A percentile compares a stretch with the other conserved stretches of the same genome.
Conservation (phyloP, 1,284 basidiomycete genomes). For the Termitomyces sp. region DNA sequence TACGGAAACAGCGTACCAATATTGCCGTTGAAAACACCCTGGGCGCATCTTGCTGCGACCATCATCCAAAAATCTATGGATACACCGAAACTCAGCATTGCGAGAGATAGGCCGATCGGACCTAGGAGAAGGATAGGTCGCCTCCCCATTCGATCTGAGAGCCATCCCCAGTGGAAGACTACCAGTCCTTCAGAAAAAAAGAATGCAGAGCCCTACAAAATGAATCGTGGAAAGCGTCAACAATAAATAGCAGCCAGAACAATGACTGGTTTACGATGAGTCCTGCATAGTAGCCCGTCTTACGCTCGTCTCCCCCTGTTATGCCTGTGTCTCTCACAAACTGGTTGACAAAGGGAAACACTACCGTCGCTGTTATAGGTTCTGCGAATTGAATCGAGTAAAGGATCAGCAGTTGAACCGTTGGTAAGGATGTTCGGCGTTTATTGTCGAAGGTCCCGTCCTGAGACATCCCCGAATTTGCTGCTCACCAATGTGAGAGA, state of each 20-base stretch:
- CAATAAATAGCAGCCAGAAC: too few relatives aligned
- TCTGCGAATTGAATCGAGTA: constrained; percentile 41
- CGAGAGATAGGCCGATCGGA: constrained; percentile 29
- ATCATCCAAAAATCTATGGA: constrained; percentile 20
- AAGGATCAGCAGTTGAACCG: constrained; percentile 34
- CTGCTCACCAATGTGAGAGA: not conserved
- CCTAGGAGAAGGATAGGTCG: constrained; percentile 33
- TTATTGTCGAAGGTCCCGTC: not conserved
- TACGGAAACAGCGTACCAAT: constrained; percentile 11
- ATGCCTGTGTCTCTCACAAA: constrained; percentile 42
- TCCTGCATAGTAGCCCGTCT: constrained; percentile 50
- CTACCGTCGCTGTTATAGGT: constrained; percentile 42
- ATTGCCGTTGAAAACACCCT: constrained; percentile 31
- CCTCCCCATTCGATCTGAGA: constrained; percentile 33
- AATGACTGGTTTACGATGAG: constrained; percentile 29
- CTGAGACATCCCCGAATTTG: not conserved
- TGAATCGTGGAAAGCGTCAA: not conserved
- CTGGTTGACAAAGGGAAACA: constrained; percentile 50
- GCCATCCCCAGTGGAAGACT: constrained; percentile 35
- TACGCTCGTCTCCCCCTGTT: constrained; percentile 37
- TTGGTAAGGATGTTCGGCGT: constrained; percentile 34
- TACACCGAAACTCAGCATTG: constrained; percentile 33
- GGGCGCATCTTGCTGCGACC: constrained; percentile 15
- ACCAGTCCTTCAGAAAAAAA: constrained; percentile 31
- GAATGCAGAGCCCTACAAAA: constrained; percentile 29